Evolutionary conservation across 139 green algal species (phyloP), one percentile per base, ranked within the genome.

Genomic region (Chlorella sp.): DNA sequence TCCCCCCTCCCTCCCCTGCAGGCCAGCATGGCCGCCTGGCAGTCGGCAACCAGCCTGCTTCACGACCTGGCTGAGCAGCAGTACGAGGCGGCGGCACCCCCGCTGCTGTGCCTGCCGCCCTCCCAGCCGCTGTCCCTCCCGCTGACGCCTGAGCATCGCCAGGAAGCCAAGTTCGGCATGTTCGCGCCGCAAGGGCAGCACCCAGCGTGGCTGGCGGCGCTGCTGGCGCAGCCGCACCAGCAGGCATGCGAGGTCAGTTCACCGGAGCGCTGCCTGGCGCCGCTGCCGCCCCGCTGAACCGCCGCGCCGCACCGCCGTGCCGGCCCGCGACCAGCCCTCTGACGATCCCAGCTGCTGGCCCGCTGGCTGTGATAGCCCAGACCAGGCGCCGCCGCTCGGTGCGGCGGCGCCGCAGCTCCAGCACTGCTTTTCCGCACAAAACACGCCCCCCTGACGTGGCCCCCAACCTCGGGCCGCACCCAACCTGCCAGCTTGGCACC

Each of bases 21-120:
- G 83, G 83, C 83, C 37, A 88, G 83, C 83, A 48, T 88, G n/a
- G 83, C 83, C 0, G 83, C 84, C 16, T 80, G 71, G 84, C 84
- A 88, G 84, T 88, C 84, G 30, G 84, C 84, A 53, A 64, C 66
- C 1, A 68, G 68, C 68, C 68, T 88, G 3, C 30, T 88, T 30
- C 84, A 88, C 9, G 84, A 88, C 39, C 68, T 88, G 0, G 64
- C 57, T 24, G 64, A 69, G 28, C 30, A 42, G 30, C 39, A 76
- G 28, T 22, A 30, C 0, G 53, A 21, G 22, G 18, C 32, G 19
- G 79, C 12, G 4, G 30, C 53, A 34, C 26, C 53, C 39, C 77
- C 36, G 60, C 77, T 18, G 32, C 34, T 57, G 26, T 36, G 39
- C 24, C 77, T 36, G 24, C 77, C 77, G 30, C 14, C 21, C 30